These are phyloP conservation scores for Inonotus obliquus DNA, from an alignment of 1,284 basidiomycete genomes.

Conservation along the genomic window DNA sequence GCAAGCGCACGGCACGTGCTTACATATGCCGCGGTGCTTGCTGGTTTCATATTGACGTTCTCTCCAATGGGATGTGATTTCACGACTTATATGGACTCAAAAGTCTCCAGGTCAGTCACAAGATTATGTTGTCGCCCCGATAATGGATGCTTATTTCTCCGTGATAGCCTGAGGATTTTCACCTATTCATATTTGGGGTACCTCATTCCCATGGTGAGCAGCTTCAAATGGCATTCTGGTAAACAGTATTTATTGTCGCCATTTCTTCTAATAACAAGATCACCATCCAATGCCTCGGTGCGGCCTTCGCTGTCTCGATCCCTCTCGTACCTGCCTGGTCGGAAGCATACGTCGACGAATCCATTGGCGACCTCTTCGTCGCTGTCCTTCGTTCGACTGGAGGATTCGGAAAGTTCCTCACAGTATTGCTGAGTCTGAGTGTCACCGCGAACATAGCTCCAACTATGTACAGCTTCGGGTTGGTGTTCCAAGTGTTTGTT, in stretches of 20 bases:
- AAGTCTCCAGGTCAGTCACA: slow-evolving; percentile 46
- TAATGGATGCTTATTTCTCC: not conserved
- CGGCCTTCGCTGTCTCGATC: slow-evolving; percentile 58
- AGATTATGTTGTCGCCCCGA: not conserved
- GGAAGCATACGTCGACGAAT: slow-evolving; percentile 51
- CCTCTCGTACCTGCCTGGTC: slow-evolving; percentile 67
- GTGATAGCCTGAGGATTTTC: slow-evolving; percentile 62
- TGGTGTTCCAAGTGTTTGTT: slow-evolving; percentile 76
- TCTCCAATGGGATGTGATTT: slow-evolving; percentile 68
- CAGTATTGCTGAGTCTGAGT: slow-evolving; percentile 76
- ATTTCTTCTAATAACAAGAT: slow-evolving; percentile 32
- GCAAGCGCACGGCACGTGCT: slow-evolving; percentile 51
- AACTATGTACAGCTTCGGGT: slow-evolving; percentile 80
- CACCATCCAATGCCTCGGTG: slow-evolving; percentile 70
- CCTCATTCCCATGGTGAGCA: slow-evolving; percentile 58
- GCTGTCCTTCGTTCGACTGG: slow-evolving; percentile 68
- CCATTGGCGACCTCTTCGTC: slow-evolving; percentile 71
- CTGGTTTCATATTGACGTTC: slow-evolving; percentile 72
- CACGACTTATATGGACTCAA: slow-evolving; percentile 58
- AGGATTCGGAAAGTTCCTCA: slow-evolving; percentile 83
- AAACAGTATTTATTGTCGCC: not conserved
- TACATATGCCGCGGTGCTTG: slow-evolving; percentile 63
- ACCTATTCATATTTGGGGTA: slow-evolving; percentile 72
- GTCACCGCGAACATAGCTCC: slow-evolving; percentile 83
- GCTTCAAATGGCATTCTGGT: not conserved